Base-by-base conservation (phyloP, 176 grass and related monocot species). In the Aegilops sharonensis region DNA sequence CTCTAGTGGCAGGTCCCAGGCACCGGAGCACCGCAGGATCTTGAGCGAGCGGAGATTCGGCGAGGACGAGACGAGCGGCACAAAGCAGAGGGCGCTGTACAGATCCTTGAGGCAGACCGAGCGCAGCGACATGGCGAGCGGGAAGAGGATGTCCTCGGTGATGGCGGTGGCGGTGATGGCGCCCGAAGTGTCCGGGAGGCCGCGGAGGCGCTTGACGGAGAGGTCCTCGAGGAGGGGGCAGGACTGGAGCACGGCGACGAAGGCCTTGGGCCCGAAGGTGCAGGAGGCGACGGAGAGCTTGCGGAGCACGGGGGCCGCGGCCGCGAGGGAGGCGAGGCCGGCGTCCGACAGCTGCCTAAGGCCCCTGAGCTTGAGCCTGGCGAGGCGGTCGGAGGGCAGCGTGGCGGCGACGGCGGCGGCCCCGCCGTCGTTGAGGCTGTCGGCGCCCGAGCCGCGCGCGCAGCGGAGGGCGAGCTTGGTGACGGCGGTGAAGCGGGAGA, bases 231-330 rank as follows among this genome's bases (percentile, higher is more conserved):
- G 88, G 3, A 75, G 81, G 0, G 88, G 85, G 78, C 94, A 94
- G 0, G 82, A 84, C 50, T 72, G 84, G 56, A 99, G 85, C 70
- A 97, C 87, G 45, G 89, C 90, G 3, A 92, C 90, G 37, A 99
- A 87, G 18, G 89, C 97, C 83, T 97, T 99, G 43, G 94, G 89
- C 0, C 94, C 97, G 39, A 99, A 97, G 85, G 86, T 79, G 87
- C 94, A 99, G 37, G 97, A 99, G 5, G 89, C 90, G 13, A 94
- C 87, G 4, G 97, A 99, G 47, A 99, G 90, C 82, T 99, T 97
- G 50, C 90, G 90, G 34, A 99, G 87, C 6, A 56, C 89, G 0
- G 92, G 87, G 3, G 85, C 84, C 3, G 79, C 75, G 20, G 47
- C 82, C 0, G 92, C 89, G 11, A 99, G 77, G 10, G 85, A 88